These are phyloP conservation scores for Penicillium tannophilum DNA, from an alignment of 495 filamentous ascomycete species.

Conservation along the genomic window DNA sequence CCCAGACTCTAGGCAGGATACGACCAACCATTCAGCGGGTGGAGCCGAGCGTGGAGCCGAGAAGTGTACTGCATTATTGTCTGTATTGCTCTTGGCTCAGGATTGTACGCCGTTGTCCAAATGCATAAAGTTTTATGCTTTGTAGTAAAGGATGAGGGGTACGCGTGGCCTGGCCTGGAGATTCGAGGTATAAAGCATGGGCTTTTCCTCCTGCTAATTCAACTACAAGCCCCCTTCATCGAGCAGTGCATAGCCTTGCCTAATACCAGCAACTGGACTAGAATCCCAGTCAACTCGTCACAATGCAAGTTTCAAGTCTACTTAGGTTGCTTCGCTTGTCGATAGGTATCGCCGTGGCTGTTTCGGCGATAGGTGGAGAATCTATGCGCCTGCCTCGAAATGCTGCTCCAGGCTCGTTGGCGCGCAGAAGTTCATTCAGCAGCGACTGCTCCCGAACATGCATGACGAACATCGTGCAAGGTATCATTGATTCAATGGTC, in stretches of 20 bases:
- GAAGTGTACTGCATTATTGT: not conserved
- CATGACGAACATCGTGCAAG: slow-evolving; percentile 6
- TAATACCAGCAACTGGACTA: not conserved
- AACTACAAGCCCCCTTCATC: not conserved
- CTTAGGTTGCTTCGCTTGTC: not conserved
- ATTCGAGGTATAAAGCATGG: not conserved
- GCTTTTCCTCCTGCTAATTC: not conserved
- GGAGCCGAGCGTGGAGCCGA: not conserved
- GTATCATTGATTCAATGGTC: slow-evolving; percentile 8
- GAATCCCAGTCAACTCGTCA: not conserved
- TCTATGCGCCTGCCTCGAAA: not conserved
- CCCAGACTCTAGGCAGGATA: not conserved
- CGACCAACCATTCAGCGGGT: not conserved
- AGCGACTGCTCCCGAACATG: slow-evolving; percentile 4
- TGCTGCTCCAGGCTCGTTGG: not conserved
- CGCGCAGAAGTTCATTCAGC: not conserved
- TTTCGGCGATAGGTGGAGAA: not conserved
- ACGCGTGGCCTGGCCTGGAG: not conserved
- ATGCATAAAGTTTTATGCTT: not conserved
- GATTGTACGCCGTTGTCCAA: not conserved
- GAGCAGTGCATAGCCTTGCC: not conserved
- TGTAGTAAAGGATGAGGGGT: not conserved
- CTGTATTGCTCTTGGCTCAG: not conserved
- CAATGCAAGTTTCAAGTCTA: not conserved
- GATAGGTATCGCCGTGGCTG: not conserved